Evolutionary conservation across 805 yeast genomes (phyloP).

Genomic region (Alloascoidea africana): DNA sequence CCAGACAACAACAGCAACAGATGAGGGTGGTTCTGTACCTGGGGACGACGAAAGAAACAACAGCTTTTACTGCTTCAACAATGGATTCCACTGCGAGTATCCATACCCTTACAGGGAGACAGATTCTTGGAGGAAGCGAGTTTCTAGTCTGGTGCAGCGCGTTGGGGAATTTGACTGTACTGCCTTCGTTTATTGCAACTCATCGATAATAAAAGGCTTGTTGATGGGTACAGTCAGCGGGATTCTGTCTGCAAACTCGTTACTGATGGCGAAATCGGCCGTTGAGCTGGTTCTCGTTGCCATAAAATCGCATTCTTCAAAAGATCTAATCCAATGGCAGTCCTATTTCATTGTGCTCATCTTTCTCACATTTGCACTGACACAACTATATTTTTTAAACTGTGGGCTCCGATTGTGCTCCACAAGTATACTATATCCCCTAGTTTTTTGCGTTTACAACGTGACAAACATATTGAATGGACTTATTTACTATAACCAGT

Average conservation of each 20-base stretch:
- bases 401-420: constrained; percentile 55
- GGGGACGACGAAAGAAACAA: too few relatives aligned
- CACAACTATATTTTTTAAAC: constrained; percentile 62
- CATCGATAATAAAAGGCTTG: constrained; percentile 34
- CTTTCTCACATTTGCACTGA: constrained; percentile 48
- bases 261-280: constrained; percentile 71
- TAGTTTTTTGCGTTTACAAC: constrained; percentile 76
- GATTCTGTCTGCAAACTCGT: constrained; percentile 69
- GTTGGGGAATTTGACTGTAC: background rate
- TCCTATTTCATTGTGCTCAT: constrained; percentile 35
- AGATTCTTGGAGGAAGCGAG: background rate
- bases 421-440: constrained; percentile 69
- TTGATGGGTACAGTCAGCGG: constrained; percentile 60
- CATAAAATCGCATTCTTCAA: constrained; percentile 18
- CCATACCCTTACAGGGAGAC: too few relatives aligned
- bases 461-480: constrained; percentile 53
- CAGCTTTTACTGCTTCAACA: too few relatives aligned
- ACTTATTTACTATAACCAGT: constrained; percentile 39
- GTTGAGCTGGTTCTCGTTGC: constrained; percentile 50
- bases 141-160: background rate
- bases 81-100: too few relatives aligned
- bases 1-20: background rate
- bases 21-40: background rate
- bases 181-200: background rate
- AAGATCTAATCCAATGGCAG: constrained; percentile 23